Base-by-base conservation (phyloP, 768 basidiomycete species). In the Leucosporidium creatinivorum region DNA sequence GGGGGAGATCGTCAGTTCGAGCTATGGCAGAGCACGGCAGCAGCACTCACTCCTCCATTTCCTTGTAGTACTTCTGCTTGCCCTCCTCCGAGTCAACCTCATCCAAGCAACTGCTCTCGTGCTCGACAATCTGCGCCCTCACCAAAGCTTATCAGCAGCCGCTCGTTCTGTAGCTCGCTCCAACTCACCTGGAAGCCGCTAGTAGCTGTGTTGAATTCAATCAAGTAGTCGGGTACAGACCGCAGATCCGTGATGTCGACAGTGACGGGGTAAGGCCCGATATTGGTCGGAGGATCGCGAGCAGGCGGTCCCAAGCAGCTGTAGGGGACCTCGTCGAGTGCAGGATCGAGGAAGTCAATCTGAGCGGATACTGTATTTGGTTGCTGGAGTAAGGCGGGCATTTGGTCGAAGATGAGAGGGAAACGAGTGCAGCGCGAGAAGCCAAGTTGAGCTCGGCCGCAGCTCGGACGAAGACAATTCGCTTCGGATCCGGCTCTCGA, bases 341-440 rank as follows among this genome's bases (percentile, higher is more conserved):
- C 5, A 12, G 67, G 67, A 33, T 57, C 58, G 50, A 68, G 62
- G 62, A 68, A 68, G 58, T 62, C 50, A 36, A 68, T 31, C 18
- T 54, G 19, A 12, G 62, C 67, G 23, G 31, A 13, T 52, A 68
- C 57, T 39, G 63, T 25, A 26, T 26, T 44, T 13, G 39, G 39
- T 44, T 44, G 39, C 39, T 44, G 8, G 13, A 44, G 39, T 9
- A 44, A 13, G 15, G 8, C 39, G 13, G 39, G 39, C 39, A 44
- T 44, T 44, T 44, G 39, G 39, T 44, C 10, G 39, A 15, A 44
- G 39, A 2, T 7, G 13, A 44, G 3, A 44, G 39, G 39, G 10
- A 44, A 44, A 44, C 8, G 39, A 44, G 39, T 8, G 8, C 39
- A 44, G 39, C 39, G 39, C 39, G 39, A 44, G 39, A 44, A 44